phyloP scores from a whole-genome alignment of 352 stramenopile species.

The Pythium pyrilobum region DNA sequence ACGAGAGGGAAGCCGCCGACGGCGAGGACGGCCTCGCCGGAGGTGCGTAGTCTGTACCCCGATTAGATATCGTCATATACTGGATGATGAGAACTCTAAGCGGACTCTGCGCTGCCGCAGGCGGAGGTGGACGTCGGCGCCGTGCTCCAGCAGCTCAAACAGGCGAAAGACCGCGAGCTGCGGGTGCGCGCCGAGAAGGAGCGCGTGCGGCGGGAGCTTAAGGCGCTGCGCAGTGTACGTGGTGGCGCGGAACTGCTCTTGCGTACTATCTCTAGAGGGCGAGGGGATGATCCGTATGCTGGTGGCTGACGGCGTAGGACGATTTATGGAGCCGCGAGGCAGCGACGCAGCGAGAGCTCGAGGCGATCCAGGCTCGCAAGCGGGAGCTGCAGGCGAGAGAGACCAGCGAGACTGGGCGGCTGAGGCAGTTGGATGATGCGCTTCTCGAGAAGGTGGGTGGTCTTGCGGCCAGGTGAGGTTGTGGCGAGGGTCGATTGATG shows the following conservation, averaged over 20 bases:
- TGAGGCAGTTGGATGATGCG: constrained; percentile 25
- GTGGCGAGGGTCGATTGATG: neutral
- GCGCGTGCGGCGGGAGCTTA: constrained; percentile 48
- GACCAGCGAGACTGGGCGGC: constrained; percentile 25
- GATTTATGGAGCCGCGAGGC: constrained; percentile 43
- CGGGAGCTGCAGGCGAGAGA: constrained; percentile 31
- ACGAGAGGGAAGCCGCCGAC: no score
- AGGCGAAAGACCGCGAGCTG: constrained; percentile 57
- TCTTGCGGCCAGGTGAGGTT: no score
- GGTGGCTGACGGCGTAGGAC: neutral
- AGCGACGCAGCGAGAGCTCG: constrained; percentile 39
- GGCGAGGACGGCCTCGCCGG: no score
- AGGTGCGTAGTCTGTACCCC: no score
- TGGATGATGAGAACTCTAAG: no score
- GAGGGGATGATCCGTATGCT: neutral
- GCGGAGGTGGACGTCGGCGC: constrained; percentile 47
- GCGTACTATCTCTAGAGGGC: neutral
- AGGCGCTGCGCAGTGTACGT: constrained; percentile 35
- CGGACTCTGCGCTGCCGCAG: neutral
- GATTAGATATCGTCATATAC: no score
- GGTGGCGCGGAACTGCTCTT: neutral
- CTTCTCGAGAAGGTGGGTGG: constrained; percentile 23
- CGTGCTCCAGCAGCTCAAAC: constrained; percentile 47
- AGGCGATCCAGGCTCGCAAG: constrained; percentile 29
- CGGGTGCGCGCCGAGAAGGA: constrained; percentile 63